Percentiles rank a stretch among this genome's conserved stretches.
Conservation (phyloP, 2,329 filamentous ascomycete species). For the Dactylonectria macrodidyma region DNA sequence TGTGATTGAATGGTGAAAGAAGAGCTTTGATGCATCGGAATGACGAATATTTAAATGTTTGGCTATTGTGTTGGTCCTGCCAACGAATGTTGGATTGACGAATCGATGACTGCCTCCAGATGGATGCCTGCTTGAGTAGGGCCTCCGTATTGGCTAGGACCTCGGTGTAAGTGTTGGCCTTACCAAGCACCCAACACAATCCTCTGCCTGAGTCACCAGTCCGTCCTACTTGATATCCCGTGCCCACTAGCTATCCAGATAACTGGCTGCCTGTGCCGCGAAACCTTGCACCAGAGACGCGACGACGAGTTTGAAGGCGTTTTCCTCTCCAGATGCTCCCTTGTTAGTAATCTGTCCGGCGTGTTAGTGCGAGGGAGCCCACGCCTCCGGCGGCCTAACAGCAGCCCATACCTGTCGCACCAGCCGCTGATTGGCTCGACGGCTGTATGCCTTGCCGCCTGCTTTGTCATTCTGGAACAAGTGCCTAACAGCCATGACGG, state of each 20-base stretch:
- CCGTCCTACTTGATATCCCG: not conserved
- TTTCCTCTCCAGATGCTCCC: not conserved
- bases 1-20: not conserved
- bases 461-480: not conserved
- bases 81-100: too few species aligned
- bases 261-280: not conserved
- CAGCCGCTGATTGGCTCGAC: conserved; percentile 2
- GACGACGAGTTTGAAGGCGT: not conserved
- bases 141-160: not conserved
- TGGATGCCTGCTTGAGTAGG: not conserved
- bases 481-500: not conserved
- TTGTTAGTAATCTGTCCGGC: not conserved
- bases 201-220: conserved; percentile 1
- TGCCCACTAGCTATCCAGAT: not conserved
- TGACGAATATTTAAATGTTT: conserved; percentile 9
- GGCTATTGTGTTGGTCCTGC: not conserved
- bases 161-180: not conserved
- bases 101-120: too few species aligned
- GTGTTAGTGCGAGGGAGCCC: conserved; percentile 38
- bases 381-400: conserved; percentile 21
- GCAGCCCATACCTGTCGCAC: conserved; percentile 1
- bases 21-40: not conserved
- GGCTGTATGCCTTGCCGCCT: not conserved
- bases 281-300: not conserved
- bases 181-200: not conserved